These are phyloP conservation scores for Pseudopithomyces chartarum DNA, from an alignment of 2,329 filamentous ascomycete species.

Conservation along the genomic window DNA sequence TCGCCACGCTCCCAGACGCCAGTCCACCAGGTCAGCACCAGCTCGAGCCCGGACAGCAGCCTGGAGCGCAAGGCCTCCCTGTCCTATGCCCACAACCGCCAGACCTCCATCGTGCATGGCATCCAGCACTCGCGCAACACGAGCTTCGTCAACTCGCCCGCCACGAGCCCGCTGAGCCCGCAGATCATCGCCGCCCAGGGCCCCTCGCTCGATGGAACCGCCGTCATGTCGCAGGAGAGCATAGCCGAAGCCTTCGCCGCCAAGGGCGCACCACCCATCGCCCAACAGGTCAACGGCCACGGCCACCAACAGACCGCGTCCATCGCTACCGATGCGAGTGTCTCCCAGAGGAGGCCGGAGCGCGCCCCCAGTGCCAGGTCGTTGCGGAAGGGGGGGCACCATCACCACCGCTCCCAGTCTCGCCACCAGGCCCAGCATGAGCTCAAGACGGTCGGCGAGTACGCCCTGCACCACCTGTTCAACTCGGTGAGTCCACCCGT, in stretches of 20 bases:
- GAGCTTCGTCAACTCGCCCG: slow-evolving; percentile 78
- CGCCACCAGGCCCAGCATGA: slow-evolving; percentile 70
- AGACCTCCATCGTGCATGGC: slow-evolving; percentile 97
- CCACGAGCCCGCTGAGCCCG: slow-evolving; percentile 81
- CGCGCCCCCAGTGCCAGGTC: slow-evolving; percentile 61
- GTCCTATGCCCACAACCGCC: slow-evolving; percentile 85
- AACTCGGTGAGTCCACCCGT: slow-evolving; percentile 67
- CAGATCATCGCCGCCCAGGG: slow-evolving; percentile 71
- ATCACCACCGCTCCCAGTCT: slow-evolving; percentile 75
- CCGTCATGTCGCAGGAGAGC: slow-evolving; percentile 47
- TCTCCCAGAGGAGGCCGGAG: slow-evolving; percentile 45
- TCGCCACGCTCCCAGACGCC: slow-evolving; percentile 53
- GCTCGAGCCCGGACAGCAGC: slow-evolving; percentile 47
- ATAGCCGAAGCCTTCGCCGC: slow-evolving; percentile 43
- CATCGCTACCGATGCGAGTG: slow-evolving; percentile 21
- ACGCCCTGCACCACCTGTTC: slow-evolving; percentile 94
- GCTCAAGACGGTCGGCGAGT: slow-evolving; percentile 94
- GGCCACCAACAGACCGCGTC: slow-evolving; percentile 6
- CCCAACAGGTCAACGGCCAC: slow-evolving; percentile 18
- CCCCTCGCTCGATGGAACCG: slow-evolving; percentile 44
- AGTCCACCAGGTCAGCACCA: slow-evolving; percentile 34
- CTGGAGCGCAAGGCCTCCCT: slow-evolving; percentile 57
- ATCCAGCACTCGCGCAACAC: slow-evolving; percentile 90
- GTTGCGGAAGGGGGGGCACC: slow-evolving; percentile 74
- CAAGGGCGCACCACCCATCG: slow-evolving; percentile 29